Base-by-base conservation (phyloP, 2,329 filamentous ascomycete genomes). In the Penicillium crustosum region DNA sequence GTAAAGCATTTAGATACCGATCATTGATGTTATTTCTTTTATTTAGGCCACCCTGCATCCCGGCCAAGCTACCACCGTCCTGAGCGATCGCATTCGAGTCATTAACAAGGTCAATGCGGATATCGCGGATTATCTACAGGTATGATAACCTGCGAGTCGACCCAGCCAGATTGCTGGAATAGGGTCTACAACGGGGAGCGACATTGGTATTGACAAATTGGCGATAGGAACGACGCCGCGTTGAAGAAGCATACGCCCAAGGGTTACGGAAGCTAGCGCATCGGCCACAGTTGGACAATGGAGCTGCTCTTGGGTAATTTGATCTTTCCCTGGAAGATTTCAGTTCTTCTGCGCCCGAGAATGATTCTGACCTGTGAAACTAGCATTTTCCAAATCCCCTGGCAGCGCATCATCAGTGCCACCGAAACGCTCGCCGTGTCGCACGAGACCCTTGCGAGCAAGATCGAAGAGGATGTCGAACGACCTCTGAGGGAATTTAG, bases 71-170 rank as follows among this genome's bases (percentile, higher is more conserved):
- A 90, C 92, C 39, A 83, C 85, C 54, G 84, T 91, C 59, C 84
- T 97, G 68, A 89, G 88, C 75, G 93, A 97, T 68, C 90, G 94
- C 70, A 85, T 97, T 67, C 90, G 89, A 76, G 86, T 91, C 76
- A 93, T 97, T 73, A 85, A 84, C 69, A 91, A 88, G 75, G 80
- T 96, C 78, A 97, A 99, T 77, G 78, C 82, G 67, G 91, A 97
- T 73, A 91, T 99, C 70, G 93, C 93, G 75, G 93, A 97, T 78
- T 99, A 93, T 91, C 84, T 99, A 61, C 89, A 93, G 88, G 93
- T 96, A 86, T 77, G 78, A 65, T 54, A 51, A 61, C 36, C 27
- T 54, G 36, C 38, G 50, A 48, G 13, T 36, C 43, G n/a, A 25
- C 9, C 15, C 15, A 42, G 39, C 45, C 60, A 56, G 47, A 63